Percentiles rank a stretch among this genome's conserved stretches.
Evolutionary conservation across 228 moss, liverwort and hornwort species (phyloP).

Genomic region (Sphagnum magellanicum): DNA sequence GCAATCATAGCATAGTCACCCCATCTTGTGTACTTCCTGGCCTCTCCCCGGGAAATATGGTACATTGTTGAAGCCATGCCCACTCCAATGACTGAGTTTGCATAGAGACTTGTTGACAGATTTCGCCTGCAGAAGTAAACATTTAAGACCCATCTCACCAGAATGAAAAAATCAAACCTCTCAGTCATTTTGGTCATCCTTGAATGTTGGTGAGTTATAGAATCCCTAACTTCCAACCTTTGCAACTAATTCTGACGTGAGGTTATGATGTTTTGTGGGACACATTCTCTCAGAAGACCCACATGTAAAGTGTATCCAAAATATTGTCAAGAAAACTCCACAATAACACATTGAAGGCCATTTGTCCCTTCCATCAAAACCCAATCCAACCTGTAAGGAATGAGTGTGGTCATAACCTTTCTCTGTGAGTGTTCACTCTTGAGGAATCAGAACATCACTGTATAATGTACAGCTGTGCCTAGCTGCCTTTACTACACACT

Average conservation of each 20-base stretch:
- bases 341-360: too few relatives aligned
- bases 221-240: background rate
- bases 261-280: background rate
- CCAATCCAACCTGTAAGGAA: too few relatives aligned
- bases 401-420: too few relatives aligned
- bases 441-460: too few relatives aligned
- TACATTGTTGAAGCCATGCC: conserved; percentile 87
- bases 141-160: background rate
- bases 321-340: too few relatives aligned
- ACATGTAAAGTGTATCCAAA: background rate
- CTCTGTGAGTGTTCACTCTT: too few relatives aligned
- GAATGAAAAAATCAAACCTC: background rate
- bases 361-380: too few relatives aligned
- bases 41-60: conserved; percentile 74
- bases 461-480: too few relatives aligned
- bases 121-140: conserved; percentile 41
- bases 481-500: too few relatives aligned
- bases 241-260: background rate
- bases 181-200: background rate
- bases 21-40: conserved; percentile 66
- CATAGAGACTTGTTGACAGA: conserved; percentile 62
- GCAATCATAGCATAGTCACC: conserved; percentile 96
- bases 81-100: conserved; percentile 78
- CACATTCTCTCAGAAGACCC: background rate
- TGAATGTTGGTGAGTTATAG: background rate